Base-by-base conservation (phyloP, 2,329 filamentous ascomycete species). In the Sporothrix pallida region DNA sequence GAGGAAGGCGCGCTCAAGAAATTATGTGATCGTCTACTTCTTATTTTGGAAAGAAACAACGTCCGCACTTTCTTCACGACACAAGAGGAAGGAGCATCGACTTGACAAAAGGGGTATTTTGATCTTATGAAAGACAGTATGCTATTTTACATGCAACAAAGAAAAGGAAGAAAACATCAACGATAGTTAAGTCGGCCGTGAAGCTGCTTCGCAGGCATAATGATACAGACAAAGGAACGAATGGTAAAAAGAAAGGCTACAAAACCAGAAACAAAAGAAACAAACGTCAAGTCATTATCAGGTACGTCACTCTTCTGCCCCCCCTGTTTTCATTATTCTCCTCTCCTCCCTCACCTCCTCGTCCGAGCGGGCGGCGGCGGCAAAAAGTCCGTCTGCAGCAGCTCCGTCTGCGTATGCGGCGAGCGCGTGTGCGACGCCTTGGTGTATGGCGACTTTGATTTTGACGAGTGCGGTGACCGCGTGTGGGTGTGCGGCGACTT, bases 301-400 rank as follows among this genome's bases (percentile, higher is more conserved):
- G 20, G 9, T 56, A 3, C 20, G 20, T 26, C n/a, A 3, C 52
- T 4, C 8, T 26, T n/a, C 10, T n/a, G n/a, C n/a, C n/a, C n/a
- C n/a, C 52, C 20, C 13, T 6, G 20, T 23, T 12, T 4, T 68
- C 48, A 42, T 6, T 31, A 1, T 1, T 20, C 23, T 60, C 17
- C n/a, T 12, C 74, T 76, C 73, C 76, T 46, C 10, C 31, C 7
- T 76, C 75, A 69, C 68, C 37, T 37, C 46, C 76, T 79, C 4
- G 75, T 54, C 46, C 31, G 17, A 2, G 26, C 60, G 3, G n/a
- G 76, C 42, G 78, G 78, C 50, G 83, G 83, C 15, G 83, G 83
- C 26, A 81, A 80, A 76, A 86, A 86, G 2, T 79, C 79, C 9
- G 80, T 81, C 77, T 81, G 80, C 20, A 85, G 81, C 72, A 80